Evolutionary conservation across 2,329 filamentous ascomycete species (phyloP), one percentile per base, ranked within the genome.

Genomic region (Neofusicoccum ribis): DNA sequence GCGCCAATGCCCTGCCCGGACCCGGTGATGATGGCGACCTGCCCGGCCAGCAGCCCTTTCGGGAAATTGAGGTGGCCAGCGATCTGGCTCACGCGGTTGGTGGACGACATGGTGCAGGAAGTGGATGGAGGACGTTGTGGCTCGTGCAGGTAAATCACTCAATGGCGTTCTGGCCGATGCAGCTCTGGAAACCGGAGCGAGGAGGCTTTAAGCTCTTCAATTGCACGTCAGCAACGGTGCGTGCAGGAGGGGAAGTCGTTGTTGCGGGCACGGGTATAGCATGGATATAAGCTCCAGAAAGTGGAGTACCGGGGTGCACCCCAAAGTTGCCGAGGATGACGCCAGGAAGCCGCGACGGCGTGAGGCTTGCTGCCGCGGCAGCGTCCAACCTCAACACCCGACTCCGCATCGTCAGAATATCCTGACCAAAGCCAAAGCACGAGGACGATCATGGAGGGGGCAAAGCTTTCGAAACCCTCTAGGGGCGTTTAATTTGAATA

Each of bases 1-100:
- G 92, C 93, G 27, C 92, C 93, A 75, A 96, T 96, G 66, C 93
- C 93, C 77, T 96, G 92, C 8, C 91, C 92, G 17, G 89, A 88
- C 50, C 92, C 92, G 2, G 93, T 97, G 76, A 96, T 90, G 76
- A 97, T 96, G 72, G 92, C 92, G 15, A 90, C 87, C 76, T 96
- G 92, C 61, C 90, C 90, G 36, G 85, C 85, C 63, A 96, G 86
- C 76, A 96, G 83, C 66, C 92, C 92, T 73, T 86, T 85, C 43
- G 92, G 91, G 80, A 89, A 94, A 81, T 92, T 93, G 72, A 96
- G 86, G 78, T 96, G 92, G 67, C 85, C 85, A 43, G 89, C 86
- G 71, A 96, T 87, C 78, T 95, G 91, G 46, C 85, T 81, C 58
- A 91, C 81, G 68, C 90, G 87, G 44, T 77, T 76, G 50, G 86